phyloP scores from a whole-genome alignment of 208 protist species.

The Wallacemonas sp. region DNA sequence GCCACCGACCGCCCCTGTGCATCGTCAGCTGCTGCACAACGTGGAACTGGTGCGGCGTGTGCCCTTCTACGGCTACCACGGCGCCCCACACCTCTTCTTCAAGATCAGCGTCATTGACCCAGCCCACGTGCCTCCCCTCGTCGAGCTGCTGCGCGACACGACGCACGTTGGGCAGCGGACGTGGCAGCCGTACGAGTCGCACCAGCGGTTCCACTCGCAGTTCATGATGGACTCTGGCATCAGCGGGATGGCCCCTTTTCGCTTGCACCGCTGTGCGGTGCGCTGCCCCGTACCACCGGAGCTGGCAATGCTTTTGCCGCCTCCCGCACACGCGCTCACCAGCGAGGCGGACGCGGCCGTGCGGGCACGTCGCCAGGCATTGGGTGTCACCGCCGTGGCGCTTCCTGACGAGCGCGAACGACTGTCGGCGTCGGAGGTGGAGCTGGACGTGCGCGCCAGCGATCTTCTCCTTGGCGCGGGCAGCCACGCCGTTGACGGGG shows the following conservation, averaged over 20 bases:
- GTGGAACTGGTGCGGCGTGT: slow-evolving; percentile 55
- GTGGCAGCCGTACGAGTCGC: slow-evolving; percentile 70
- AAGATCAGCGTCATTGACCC: slow-evolving; percentile 65
- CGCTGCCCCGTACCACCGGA: slow-evolving; percentile 6
- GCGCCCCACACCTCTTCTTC: slow-evolving; percentile 42
- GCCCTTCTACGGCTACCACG: slow-evolving; percentile 78
- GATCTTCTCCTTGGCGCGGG: neutral
- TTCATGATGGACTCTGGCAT: slow-evolving; percentile 74
- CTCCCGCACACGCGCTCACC: neutral
- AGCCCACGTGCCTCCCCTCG: slow-evolving; percentile 23
- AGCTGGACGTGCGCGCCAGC: slow-evolving; percentile 14
- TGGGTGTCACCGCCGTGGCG: neutral
- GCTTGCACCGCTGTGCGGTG: slow-evolving; percentile 21
- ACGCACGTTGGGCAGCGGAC: slow-evolving; percentile 38
- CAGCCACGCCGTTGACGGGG: neutral
- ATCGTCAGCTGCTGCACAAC: slow-evolving; percentile 61
- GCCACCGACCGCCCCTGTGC: neutral
- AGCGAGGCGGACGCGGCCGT: neutral
- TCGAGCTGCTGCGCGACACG: slow-evolving; percentile 48
- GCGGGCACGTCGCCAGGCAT: neutral
- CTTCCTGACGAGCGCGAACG: slow-evolving; percentile 9
- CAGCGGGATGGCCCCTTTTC: slow-evolving; percentile 56
- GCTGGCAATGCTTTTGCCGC: neutral
- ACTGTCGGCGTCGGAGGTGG: slow-evolving; percentile 3
- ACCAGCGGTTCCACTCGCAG: slow-evolving; percentile 64